phyloP scores from a whole-genome alignment of 305 asterid genomes.

The Fraxinus ornus region DNA sequence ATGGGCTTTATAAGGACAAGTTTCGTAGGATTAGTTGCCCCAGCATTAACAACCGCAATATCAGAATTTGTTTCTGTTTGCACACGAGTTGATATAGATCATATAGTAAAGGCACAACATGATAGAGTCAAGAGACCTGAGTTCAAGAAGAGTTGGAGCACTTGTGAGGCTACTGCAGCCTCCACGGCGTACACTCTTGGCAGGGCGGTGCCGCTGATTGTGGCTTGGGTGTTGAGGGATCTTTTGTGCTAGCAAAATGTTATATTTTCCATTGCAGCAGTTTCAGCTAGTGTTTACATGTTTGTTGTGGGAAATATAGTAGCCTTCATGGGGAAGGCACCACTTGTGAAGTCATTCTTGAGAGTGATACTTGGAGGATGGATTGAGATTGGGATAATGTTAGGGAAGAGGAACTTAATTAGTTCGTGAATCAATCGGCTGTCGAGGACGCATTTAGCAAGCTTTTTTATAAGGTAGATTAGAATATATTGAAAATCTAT shows the following conservation, averaged over 20 bases:
- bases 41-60: background rate
- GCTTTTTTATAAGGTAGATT: background rate
- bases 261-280: background rate
- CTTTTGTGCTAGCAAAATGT: background rate
- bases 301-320: background rate
- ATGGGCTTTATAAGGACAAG: too few species aligned
- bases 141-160: conserved; percentile 2
- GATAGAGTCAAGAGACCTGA: background rate
- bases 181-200: background rate
- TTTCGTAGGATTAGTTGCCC: background rate
- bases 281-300: background rate
- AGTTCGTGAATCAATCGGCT: background rate
- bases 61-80: conserved; percentile 3
- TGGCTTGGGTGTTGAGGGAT: background rate
- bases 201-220: background rate
- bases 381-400: conserved; percentile 2
- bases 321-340: conserved; percentile 1
- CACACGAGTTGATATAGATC: background rate
- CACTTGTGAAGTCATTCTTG: background rate
- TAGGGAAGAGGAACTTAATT: background rate
- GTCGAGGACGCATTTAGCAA: background rate
- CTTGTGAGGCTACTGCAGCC: background rate
- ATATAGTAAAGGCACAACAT: background rate
- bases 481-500: background rate
- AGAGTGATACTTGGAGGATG: conserved; percentile 7